phyloP scores from a whole-genome alignment of 192 early-diverging fungal species.

The Glomus cerebriforme region DNA sequence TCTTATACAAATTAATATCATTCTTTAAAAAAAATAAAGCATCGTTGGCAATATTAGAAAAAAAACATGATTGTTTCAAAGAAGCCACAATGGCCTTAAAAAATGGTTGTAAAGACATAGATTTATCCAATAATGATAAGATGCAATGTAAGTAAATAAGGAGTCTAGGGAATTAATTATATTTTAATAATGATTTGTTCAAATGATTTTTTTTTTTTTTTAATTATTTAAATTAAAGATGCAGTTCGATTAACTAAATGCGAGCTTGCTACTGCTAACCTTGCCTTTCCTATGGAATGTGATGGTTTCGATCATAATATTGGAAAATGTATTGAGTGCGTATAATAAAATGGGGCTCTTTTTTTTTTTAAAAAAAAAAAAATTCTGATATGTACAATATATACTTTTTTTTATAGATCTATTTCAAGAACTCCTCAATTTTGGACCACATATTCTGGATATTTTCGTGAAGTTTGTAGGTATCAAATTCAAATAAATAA shows the following conservation, averaged over 20 bases:
- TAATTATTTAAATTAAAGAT: constrained; percentile 28
- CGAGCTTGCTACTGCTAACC: constrained; percentile 44
- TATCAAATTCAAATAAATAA: not conserved
- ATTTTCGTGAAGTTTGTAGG: constrained; percentile 45
- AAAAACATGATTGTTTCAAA: constrained; percentile 40
- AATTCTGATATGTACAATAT: not conserved
- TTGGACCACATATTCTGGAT: constrained; percentile 49
- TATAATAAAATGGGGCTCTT: not conserved
- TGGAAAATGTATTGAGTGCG: constrained; percentile 38
- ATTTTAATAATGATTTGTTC: no score
- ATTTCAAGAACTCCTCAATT: constrained; percentile 39
- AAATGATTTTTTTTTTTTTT: not conserved
- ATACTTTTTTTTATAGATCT: constrained; percentile 31
- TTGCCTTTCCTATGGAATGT: constrained; percentile 41
- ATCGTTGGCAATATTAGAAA: constrained; percentile 33
- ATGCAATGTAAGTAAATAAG: constrained; percentile 40
- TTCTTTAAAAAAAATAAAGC: not conserved
- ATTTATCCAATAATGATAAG: constrained; percentile 40
- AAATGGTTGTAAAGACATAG: constrained; percentile 40
- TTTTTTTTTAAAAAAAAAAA: not conserved
- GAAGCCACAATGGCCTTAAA: constrained; percentile 33
- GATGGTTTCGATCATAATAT: constrained; percentile 17
- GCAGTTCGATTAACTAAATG: constrained; percentile 41
- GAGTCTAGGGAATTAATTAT: no score
- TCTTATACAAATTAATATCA: not conserved